Evolutionary conservation across 2,329 filamentous ascomycete genomes (phyloP), one percentile per base, ranked within the genome.

Genomic region (Graphiopsis chlorocephala): DNA sequence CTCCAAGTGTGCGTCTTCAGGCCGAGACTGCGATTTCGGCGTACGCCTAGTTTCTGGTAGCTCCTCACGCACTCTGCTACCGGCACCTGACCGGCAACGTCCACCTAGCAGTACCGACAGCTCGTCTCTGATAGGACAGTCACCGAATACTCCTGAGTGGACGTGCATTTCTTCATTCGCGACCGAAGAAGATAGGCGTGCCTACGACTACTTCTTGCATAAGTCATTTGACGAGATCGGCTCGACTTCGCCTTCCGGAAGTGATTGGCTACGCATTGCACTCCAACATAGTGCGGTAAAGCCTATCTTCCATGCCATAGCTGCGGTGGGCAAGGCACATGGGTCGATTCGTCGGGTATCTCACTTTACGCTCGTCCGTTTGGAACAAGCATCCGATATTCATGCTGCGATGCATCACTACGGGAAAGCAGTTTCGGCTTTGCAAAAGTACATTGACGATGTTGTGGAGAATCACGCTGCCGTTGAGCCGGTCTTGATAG

Each of bases 201-300:
- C 58, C 8, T 61, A 61, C 20, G 45, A 61, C 58, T 61, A 26
- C 42, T 61, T 61, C 45, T 23, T 61, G 26, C 48, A 61, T 14
- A 29, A 50, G 7, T 35, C 45, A 2, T 20, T 61, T 8, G 14
- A 35, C 1, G 42, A 48, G 42, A 61, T 61, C 8, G 58, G 29
- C n/a, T 25, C 58, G 7, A 61, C 58, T 6, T 61, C 58, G 20
- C 58, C 58, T 11, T 33, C 58, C 3, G 55, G 55, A 8, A 20
- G 33, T 12, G 42, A 50, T 38, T 61, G 58, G 58, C 33, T 61
- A 17, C 26, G 25, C 1, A 31, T 61, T 6, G 58, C 58, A 1
- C 42, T 61, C 25, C 58, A 61, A 23, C n/a, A 52, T n/a, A 42
- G 58, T 29, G 33, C 25, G n/a, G 7, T 50, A 4, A 61, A 61